phyloP scores from a whole-genome alignment of 306 rosid genomes.

The Acacia melanoxylon region DNA sequence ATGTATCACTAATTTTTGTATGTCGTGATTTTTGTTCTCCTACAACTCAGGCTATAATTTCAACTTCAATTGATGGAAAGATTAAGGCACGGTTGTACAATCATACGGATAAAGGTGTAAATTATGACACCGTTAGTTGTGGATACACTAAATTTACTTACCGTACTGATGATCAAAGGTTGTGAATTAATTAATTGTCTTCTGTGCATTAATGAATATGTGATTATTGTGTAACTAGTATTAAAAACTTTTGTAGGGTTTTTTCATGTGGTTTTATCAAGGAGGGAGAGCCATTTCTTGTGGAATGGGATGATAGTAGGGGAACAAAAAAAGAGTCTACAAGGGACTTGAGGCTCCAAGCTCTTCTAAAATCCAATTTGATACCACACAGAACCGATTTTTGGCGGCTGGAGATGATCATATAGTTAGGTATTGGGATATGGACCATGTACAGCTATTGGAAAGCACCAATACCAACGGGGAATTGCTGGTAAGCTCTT shows the following conservation, averaged over 20 bases:
- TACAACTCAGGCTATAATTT: constrained; percentile 30
- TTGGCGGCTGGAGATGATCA: constrained; percentile 51
- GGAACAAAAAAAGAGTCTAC: constrained; percentile 33
- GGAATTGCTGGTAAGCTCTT: constrained; percentile 36
- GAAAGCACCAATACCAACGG: constrained; percentile 28
- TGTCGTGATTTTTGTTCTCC: constrained; percentile 4
- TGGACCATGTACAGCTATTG: constrained; percentile 42
- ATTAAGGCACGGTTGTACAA: constrained; percentile 43
- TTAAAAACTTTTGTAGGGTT: constrained; percentile 32
- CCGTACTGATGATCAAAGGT: constrained; percentile 43
- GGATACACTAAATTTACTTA: constrained; percentile 40
- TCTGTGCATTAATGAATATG: not conserved
- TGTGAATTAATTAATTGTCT: constrained; percentile 5
- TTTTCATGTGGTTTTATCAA: constrained; percentile 44
- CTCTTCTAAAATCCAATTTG: constrained; percentile 33
- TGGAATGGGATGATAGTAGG: constrained; percentile 50
- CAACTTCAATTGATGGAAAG: constrained; percentile 43
- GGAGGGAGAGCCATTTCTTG: constrained; percentile 41
- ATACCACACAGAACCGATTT: constrained; percentile 28
- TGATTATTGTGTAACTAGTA: not conserved
- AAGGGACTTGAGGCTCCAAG: constrained; percentile 40
- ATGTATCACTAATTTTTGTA: not conserved
- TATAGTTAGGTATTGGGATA: constrained; percentile 46
- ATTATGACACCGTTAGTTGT: constrained; percentile 35
- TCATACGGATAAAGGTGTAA: not conserved